These are phyloP conservation scores for Fraxinus sp. DNA, from an alignment of 305 asterid genomes.

Conservation along the genomic window DNA sequence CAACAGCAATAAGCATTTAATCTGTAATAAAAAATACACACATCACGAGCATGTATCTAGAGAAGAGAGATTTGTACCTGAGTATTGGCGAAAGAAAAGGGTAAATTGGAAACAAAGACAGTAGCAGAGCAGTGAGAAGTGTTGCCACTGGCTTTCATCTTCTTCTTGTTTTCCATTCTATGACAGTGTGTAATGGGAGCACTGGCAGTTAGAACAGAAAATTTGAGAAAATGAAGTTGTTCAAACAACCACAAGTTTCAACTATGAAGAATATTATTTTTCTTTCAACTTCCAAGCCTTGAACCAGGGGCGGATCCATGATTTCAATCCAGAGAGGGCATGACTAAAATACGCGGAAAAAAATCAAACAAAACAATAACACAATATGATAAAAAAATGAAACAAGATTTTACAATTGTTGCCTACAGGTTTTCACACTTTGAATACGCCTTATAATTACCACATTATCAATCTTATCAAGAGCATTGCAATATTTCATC, in stretches of 20 bases:
- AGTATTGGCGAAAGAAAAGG: conserved; percentile 63
- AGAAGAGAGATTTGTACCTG: conserved; percentile 40
- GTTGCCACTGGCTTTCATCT: conserved; percentile 38
- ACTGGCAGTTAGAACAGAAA: neutral
- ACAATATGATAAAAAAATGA: neutral
- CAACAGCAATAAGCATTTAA: conserved; percentile 3
- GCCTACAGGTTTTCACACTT: neutral
- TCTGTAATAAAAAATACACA: neutral
- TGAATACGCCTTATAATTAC: neutral
- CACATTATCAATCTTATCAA: neutral
- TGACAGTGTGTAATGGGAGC: neutral
- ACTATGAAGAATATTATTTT: neutral
- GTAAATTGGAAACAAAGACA: conserved; percentile 71
- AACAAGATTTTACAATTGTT: neutral
- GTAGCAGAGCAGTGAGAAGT: conserved; percentile 66
- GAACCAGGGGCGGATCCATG: neutral
- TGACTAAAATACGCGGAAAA: neutral
- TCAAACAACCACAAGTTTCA: neutral
- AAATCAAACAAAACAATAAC: neutral
- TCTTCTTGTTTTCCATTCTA: conserved; percentile 63
- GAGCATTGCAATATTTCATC: neutral
- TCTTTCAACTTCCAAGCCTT: neutral
- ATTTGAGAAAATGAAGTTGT: neutral
- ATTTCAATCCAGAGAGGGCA: neutral
- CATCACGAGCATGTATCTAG: neutral